Percentiles rank a stretch among this genome's conserved stretches.
Evolutionary conservation across 768 basidiomycete species (phyloP).

Genomic region (Mrakia hoshinonis): DNA sequence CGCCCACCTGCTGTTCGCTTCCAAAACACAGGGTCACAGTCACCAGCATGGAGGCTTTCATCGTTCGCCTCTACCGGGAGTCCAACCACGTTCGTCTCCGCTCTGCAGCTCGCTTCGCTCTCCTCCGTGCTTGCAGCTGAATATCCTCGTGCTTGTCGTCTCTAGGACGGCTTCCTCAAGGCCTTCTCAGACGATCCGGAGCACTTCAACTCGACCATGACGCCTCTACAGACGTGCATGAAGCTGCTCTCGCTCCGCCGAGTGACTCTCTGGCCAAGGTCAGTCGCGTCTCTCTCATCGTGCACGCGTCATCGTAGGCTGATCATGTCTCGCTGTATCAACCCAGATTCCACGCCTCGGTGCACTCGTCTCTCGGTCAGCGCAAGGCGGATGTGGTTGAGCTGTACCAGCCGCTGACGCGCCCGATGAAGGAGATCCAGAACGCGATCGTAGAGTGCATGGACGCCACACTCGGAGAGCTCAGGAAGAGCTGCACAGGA

Average conservation of each 20-base stretch:
- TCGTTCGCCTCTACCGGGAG: conserved; percentile 80
- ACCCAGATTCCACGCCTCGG: conserved; percentile 74
- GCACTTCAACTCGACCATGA: conserved; percentile 82
- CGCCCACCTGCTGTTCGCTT: too few relatives aligned
- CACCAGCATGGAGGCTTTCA: conserved; percentile 80
- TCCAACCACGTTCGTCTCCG: conserved; percentile 54
- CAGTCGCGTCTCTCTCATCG: conserved; percentile 17
- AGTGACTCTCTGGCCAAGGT: conserved; percentile 92
- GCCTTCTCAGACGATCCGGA: conserved; percentile 97
- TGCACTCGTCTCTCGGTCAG: conserved; percentile 71
- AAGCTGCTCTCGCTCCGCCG: conserved; percentile 79
- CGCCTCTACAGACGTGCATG: conserved; percentile 83
- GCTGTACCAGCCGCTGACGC: conserved; percentile 73
- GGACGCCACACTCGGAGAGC: conserved; percentile 74
- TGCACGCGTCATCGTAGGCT: background rate
- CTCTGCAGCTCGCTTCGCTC: background rate
- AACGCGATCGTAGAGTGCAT: conserved; percentile 88
- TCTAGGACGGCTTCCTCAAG: conserved; percentile 73
- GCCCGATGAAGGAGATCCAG: conserved; percentile 85
- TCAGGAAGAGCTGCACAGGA: conserved; percentile 75
- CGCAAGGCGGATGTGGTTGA: conserved; percentile 87
- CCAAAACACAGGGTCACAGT: conserved; percentile 76
- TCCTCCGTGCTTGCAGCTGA: background rate
- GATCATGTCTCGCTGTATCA: background rate
- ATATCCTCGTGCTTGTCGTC: background rate